Evolutionary conservation across 768 basidiomycete genomes (phyloP).

Genomic region (Galerina sulciceps): DNA sequence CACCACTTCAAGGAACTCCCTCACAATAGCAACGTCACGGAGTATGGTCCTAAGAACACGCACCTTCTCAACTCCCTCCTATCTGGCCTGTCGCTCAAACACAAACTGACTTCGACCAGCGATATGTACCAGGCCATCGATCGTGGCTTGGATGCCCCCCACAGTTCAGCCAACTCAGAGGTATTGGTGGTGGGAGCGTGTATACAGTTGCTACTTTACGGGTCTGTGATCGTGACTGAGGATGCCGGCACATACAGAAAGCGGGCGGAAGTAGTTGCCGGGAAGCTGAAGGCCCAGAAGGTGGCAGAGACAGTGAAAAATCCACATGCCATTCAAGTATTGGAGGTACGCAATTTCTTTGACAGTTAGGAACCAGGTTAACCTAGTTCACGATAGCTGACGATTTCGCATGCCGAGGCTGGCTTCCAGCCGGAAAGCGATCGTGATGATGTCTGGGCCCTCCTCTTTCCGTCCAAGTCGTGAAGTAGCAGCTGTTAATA

Average conservation of each 20-base stretch:
- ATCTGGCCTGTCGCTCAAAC: conserved; percentile 18
- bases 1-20: conserved; percentile 2
- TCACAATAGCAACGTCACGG: too few relatives aligned
- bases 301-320: conserved; percentile 8
- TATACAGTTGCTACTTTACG: conserved; percentile 17
- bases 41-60: conserved; percentile 9
- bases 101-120: conserved; percentile 1
- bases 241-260: conserved; percentile 3
- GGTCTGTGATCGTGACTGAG: conserved; percentile 1
- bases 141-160: conserved; percentile 6
- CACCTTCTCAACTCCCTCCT: conserved; percentile 15
- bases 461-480: conserved; percentile 4
- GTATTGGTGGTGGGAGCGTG: conserved; percentile 15
- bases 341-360: conserved; percentile 11
- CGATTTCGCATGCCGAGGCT: conserved; percentile 11
- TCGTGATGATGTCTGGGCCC: conserved; percentile 2
- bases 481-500: too few relatives aligned
- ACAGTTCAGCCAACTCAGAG: neutral
- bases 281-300: conserved; percentile 17
- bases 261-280: conserved; percentile 7
- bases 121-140: neutral
- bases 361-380: neutral
- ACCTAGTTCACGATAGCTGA: conserved; percentile 1
- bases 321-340: conserved; percentile 7
- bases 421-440: conserved; percentile 7